phyloP scores from a whole-genome alignment of 495 filamentous ascomycete genomes.

The Entonaema liquescens region DNA sequence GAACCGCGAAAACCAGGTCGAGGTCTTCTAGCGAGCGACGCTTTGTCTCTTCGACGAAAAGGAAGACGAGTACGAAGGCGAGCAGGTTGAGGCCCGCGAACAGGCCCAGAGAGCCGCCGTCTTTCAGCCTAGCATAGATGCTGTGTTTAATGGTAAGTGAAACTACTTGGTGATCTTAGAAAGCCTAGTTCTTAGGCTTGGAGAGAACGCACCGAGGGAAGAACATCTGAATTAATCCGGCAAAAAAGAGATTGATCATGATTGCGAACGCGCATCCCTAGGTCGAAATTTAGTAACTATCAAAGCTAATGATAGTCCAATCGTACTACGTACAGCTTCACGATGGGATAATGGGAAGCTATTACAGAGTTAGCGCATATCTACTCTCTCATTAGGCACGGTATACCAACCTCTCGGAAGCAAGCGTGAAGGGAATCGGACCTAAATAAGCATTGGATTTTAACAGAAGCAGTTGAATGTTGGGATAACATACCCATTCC shows the following conservation, averaged over 20 bases:
- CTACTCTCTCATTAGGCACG: not conserved
- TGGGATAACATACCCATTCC: constrained; percentile 38
- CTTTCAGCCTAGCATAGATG: constrained; percentile 29
- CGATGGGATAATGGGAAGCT: constrained; percentile 50
- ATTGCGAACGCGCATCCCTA: constrained; percentile 49
- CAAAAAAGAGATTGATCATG: constrained; percentile 46
- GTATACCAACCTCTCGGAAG: constrained; percentile 44
- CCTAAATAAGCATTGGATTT: constrained; percentile 26
- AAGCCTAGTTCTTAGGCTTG: not conserved
- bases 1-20: constrained; percentile 44
- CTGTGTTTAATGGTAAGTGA: not conserved
- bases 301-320: not conserved
- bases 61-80: constrained; percentile 44
- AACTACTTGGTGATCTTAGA: not conserved
- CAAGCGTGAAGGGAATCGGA: constrained; percentile 48
- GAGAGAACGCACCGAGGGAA: constrained; percentile 40
- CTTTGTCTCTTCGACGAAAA: constrained; percentile 48
- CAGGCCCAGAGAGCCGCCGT: constrained; percentile 37
- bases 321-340: constrained; percentile 40
- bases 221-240: constrained; percentile 50
- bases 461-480: not conserved
- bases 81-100: constrained; percentile 45
- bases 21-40: constrained; percentile 45
- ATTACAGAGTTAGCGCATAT: constrained; percentile 3
- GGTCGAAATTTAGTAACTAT: not conserved